These are phyloP conservation scores for Agrocybe pediades DNA, from an alignment of 768 basidiomycete species.

Conservation along the genomic window DNA sequence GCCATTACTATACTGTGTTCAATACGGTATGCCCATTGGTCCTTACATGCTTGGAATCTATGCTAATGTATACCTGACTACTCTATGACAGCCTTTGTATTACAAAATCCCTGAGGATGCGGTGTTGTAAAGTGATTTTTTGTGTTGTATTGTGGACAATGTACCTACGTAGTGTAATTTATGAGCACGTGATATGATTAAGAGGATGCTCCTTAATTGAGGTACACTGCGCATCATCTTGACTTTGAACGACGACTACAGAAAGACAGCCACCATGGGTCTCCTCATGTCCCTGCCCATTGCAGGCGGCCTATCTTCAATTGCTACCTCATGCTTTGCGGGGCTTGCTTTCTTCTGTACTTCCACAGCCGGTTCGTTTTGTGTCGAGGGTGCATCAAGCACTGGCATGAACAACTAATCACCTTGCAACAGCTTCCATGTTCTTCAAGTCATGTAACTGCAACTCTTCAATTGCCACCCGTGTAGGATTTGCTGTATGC, in stretches of 20 bases:
- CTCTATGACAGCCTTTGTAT: slow-evolving; percentile 45
- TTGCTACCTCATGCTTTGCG: slow-evolving; percentile 83
- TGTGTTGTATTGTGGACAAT: too few species aligned
- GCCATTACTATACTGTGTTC: slow-evolving; percentile 81
- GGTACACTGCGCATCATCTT: background rate
- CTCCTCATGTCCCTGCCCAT: slow-evolving; percentile 73
- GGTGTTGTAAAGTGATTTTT: slow-evolving; percentile 30
- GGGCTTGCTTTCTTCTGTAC: slow-evolving; percentile 86
- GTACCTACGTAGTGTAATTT: too few species aligned
- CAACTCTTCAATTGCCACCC: slow-evolving; percentile 96
- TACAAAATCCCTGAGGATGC: slow-evolving; percentile 50
- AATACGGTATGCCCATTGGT: slow-evolving; percentile 49
- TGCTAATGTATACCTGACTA: background rate
- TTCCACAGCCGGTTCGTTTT: slow-evolving; percentile 71
- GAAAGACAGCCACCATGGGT: slow-evolving; percentile 53
- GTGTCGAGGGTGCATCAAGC: background rate
- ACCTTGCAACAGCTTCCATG: slow-evolving; percentile 69
- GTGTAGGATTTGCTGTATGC: slow-evolving; percentile 90
- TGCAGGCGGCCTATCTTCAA: slow-evolving; percentile 63
- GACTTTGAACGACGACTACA: background rate
- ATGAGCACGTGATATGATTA: slow-evolving; percentile 9
- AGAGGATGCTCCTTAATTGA: background rate
- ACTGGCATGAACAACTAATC: slow-evolving; percentile 7
- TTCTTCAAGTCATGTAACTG: slow-evolving; percentile 99
- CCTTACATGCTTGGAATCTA: background rate